Conservation (phyloP, 2,329 filamentous ascomycete genomes). For the Arthrobotrys megalospora region DNA sequence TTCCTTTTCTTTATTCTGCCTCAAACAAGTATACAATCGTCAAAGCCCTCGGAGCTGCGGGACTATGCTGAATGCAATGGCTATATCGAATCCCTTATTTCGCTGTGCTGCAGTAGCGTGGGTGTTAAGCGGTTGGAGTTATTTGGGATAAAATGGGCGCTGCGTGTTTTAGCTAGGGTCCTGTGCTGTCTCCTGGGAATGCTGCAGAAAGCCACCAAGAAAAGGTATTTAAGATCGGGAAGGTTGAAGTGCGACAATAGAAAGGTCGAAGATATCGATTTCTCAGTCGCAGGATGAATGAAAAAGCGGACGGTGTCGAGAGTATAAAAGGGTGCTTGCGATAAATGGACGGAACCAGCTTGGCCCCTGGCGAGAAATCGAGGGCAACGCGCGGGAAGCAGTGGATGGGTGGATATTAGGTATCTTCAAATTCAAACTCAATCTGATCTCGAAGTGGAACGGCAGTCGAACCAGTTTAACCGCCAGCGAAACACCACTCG, state of each 20-base stretch:
- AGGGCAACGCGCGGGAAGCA: slow-evolving; percentile 29
- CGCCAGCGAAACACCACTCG: slow-evolving; percentile 28
- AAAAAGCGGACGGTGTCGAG: slow-evolving; percentile 10
- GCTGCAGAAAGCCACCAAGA: slow-evolving; percentile 12
- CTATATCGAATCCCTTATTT: slow-evolving; percentile 56
- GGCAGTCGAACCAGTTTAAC: slow-evolving; percentile 33
- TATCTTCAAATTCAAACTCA: slow-evolving; percentile 14
- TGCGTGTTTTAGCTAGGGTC: slow-evolving; percentile 45
- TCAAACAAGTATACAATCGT: slow-evolving; percentile 15
- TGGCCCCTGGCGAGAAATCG: slow-evolving; percentile 33
- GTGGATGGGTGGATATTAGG: background rate
- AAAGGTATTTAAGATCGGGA: slow-evolving; percentile 32
- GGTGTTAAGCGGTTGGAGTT: slow-evolving; percentile 49
- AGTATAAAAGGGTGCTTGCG: slow-evolving; percentile 19
- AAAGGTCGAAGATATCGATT: slow-evolving; percentile 3
- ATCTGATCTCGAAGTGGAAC: background rate
- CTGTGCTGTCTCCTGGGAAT: slow-evolving; percentile 25
- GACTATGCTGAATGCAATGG: slow-evolving; percentile 43
- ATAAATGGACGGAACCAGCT: slow-evolving; percentile 21
- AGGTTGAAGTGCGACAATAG: background rate
- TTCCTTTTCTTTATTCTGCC: slow-evolving; percentile 32
- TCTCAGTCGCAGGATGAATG: background rate
- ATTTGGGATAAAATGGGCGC: slow-evolving; percentile 59
- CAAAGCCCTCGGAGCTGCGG: slow-evolving; percentile 44
- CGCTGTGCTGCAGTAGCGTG: slow-evolving; percentile 44